Evolutionary conservation across 495 filamentous ascomycete genomes (phyloP).

Genomic region (Annulohypoxylon moriforme): DNA sequence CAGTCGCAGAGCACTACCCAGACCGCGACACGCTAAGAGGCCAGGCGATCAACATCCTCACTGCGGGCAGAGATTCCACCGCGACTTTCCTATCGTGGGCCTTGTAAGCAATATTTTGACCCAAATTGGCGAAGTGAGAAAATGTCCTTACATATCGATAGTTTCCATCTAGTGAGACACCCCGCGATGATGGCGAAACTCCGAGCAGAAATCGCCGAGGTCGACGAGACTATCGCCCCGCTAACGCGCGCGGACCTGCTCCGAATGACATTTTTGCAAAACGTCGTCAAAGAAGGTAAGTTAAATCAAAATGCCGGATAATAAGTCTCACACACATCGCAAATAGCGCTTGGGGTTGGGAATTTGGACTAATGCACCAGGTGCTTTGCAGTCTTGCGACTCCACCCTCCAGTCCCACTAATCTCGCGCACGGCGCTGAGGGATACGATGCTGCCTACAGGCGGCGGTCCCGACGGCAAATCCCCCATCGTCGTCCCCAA

Average conservation of each 20-base stretch:
- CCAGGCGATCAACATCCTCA: conserved; percentile 50
- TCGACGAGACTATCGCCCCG: conserved; percentile 30
- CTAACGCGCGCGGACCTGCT: conserved; percentile 32
- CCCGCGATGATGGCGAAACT: conserved; percentile 47
- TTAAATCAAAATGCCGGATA: too few species aligned
- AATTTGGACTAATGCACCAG: neutral
- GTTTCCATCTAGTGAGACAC: conserved; percentile 51
- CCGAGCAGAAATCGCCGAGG: conserved; percentile 45
- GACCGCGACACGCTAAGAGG: conserved; percentile 39
- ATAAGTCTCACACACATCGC: too few species aligned
- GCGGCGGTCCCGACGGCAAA: conserved; percentile 60
- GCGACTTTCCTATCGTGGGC: conserved; percentile 55
- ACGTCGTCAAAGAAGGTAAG: conserved; percentile 47
- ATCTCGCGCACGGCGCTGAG: conserved; percentile 63
- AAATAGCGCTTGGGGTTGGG: too few species aligned
- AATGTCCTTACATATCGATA: conserved; percentile 20
- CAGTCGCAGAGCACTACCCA: conserved; percentile 32
- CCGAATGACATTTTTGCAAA: conserved; percentile 30
- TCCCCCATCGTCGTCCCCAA: conserved; percentile 64
- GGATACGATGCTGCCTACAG: conserved; percentile 60
- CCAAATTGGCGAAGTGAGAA: too few species aligned
- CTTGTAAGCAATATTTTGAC: conserved; percentile 40
- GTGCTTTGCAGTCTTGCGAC: conserved; percentile 56
- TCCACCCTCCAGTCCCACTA: conserved; percentile 67
- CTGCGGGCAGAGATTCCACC: conserved; percentile 56